phyloP scores from a whole-genome alignment of 352 stramenopile genomes.

The Globisporangium cystogenes region DNA sequence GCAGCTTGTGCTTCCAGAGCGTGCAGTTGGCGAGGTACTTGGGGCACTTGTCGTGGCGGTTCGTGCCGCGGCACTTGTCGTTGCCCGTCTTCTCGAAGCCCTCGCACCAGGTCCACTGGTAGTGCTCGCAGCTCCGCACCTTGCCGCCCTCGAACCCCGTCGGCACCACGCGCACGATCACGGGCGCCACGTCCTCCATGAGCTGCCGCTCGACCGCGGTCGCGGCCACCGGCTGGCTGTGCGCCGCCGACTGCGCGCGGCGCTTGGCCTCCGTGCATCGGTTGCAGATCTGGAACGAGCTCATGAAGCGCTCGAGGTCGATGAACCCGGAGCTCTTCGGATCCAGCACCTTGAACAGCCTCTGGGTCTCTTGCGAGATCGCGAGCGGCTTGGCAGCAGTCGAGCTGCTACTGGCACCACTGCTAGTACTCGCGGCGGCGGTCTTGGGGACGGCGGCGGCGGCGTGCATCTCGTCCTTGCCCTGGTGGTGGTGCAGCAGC shows the following conservation, averaged over 20 bases:
- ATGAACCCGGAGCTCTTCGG: slow-evolving; percentile 32
- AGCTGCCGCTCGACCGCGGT: slow-evolving; percentile 56
- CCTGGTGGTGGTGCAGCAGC: slow-evolving; percentile 54
- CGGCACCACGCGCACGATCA: slow-evolving; percentile 74
- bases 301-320: slow-evolving; percentile 75
- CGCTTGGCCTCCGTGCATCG: slow-evolving; percentile 77
- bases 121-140: slow-evolving; percentile 82
- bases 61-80: slow-evolving; percentile 80
- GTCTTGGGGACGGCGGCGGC: slow-evolving; percentile 1
- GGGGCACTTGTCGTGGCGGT: slow-evolving; percentile 81
- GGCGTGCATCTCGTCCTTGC: slow-evolving; percentile 41
- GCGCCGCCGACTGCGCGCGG: slow-evolving; percentile 48
- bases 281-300: slow-evolving; percentile 86
- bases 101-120: slow-evolving; percentile 86
- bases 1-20: slow-evolving; percentile 82
- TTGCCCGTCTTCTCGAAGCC: slow-evolving; percentile 80
- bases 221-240: slow-evolving; percentile 38
- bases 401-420: slow-evolving; percentile 7
- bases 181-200: slow-evolving; percentile 72
- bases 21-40: slow-evolving; percentile 87
- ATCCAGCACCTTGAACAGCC: slow-evolving; percentile 55
- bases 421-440: neutral
- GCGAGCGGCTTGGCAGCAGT: slow-evolving; percentile 8
- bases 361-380: slow-evolving; percentile 34
- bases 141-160: slow-evolving; percentile 66